Evolutionary conservation across 2,329 filamentous ascomycete species (phyloP).

Genomic region (Claviceps quebecensis): DNA sequence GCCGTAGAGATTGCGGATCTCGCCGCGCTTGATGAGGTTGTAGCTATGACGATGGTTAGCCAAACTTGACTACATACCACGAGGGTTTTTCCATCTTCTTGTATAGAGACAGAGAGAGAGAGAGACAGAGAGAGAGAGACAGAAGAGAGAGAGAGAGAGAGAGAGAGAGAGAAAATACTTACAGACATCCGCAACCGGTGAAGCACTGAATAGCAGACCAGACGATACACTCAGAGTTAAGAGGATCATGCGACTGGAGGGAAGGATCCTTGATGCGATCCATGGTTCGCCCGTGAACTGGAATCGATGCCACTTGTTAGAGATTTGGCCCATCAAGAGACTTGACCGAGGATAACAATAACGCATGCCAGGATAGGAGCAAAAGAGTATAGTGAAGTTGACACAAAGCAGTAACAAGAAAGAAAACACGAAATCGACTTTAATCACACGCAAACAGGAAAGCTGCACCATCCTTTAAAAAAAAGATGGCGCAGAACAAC

Average conservation of each 20-base stretch:
- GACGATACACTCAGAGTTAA: slow-evolving; percentile 30
- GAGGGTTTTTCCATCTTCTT: no score
- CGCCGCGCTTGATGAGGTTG: slow-evolving; percentile 37
- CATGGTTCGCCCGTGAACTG: slow-evolving; percentile 30
- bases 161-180: slow-evolving; percentile 7
- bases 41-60: slow-evolving; percentile 15
- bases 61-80: not conserved
- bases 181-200: slow-evolving; percentile 31
- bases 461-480: no score
- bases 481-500: no score
- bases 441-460: no score
- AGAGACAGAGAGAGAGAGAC: not conserved
- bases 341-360: no score
- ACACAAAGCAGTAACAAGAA: not conserved
- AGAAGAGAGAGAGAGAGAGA: not conserved
- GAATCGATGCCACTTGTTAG: no score
- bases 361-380: no score
- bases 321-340: no score
- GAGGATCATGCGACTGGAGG: slow-evolving; percentile 22
- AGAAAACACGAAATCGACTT: not conserved
- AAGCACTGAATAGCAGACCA: slow-evolving; percentile 23
- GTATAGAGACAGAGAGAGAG: no score
- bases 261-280: slow-evolving; percentile 30
- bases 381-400: not conserved
- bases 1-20: slow-evolving; percentile 38